Percentiles rank a stretch among this genome's conserved stretches.
phyloP scores from a whole-genome alignment of 805 yeast species.

The Candida rishiriensis region DNA sequence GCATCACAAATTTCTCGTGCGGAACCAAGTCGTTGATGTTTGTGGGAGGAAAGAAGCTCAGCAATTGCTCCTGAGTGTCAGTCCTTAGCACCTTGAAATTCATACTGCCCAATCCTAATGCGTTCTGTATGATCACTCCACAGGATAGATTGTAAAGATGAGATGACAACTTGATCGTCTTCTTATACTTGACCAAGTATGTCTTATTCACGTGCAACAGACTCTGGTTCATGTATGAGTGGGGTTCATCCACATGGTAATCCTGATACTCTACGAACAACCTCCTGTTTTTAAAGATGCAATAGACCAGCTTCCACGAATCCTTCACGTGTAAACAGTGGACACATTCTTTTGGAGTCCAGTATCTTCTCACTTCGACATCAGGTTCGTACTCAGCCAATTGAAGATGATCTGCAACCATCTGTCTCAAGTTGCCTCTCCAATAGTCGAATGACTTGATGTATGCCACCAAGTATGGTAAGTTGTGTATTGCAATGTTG shows the following conservation, averaged over 20 bases:
- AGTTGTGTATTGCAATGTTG: conserved; percentile 20
- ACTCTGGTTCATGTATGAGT: conserved; percentile 30
- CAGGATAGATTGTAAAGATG: conserved; percentile 48
- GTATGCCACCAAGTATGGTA: conserved; percentile 25
- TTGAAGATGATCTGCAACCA: conserved; percentile 20
- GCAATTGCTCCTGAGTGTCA: conserved; percentile 25
- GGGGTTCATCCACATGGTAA: conserved; percentile 42
- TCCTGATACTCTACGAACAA: conserved; percentile 43
- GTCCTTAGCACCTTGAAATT: conserved; percentile 42
- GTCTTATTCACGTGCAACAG: conserved; percentile 47
- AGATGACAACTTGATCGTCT: conserved; percentile 41
- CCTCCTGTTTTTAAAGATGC: conserved; percentile 46
- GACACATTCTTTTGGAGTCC: conserved; percentile 17
- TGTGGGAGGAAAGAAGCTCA: conserved; percentile 51
- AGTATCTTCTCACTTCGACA: conserved; percentile 8
- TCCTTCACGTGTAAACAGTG: conserved; percentile 38
- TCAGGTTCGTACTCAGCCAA: conserved; percentile 19
- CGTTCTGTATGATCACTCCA: conserved; percentile 49
- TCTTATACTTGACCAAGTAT: conserved; percentile 42
- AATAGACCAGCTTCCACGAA: conserved; percentile 52
- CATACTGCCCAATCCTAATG: conserved; percentile 55
- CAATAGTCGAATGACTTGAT: conserved; percentile 33
- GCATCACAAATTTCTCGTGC: conserved; percentile 41
- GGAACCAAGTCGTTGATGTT: conserved; percentile 57
- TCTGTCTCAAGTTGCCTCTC: conserved; percentile 24